Percentiles rank a stretch among this genome's conserved stretches.
Evolutionary conservation across 2,329 filamentous ascomycete genomes (phyloP).

Genomic region (Fusarium sp.): DNA sequence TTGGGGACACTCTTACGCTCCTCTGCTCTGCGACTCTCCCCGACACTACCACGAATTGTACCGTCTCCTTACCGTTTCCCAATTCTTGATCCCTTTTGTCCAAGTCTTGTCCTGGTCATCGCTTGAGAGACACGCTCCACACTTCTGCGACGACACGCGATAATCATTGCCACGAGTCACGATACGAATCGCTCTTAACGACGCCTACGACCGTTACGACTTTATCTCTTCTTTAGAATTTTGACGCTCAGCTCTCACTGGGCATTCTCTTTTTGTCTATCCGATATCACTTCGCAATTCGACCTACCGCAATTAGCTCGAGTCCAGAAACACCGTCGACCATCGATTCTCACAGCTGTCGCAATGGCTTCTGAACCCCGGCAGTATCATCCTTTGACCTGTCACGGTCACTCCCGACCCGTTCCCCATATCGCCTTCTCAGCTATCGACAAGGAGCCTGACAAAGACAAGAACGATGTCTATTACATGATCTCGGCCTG

Average conservation of each 20-base stretch:
- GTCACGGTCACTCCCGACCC: slow-evolving; percentile 92
- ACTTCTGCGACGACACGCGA: slow-evolving; percentile 40
- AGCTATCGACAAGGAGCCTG: slow-evolving; percentile 80
- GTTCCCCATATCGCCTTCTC: slow-evolving; percentile 94
- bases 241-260: slow-evolving; percentile 11
- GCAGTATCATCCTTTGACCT: slow-evolving; percentile 87
- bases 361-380: slow-evolving; percentile 55
- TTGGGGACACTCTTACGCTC: slow-evolving; percentile 32
- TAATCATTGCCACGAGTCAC: slow-evolving; percentile 36
- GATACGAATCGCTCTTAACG: slow-evolving; percentile 40
- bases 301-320: slow-evolving; percentile 5
- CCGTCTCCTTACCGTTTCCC: slow-evolving; percentile 5
- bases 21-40: slow-evolving; percentile 34
- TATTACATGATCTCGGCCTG: slow-evolving; percentile 95
- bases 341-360: slow-evolving; percentile 12
- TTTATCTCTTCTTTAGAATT: slow-evolving; percentile 26
- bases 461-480: slow-evolving; percentile 82
- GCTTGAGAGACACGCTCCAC: slow-evolving; percentile 33
- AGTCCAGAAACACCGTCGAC: slow-evolving; percentile 1
- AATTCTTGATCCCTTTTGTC: slow-evolving; percentile 19
- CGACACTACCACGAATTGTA: slow-evolving; percentile 17
- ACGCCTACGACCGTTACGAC: slow-evolving; percentile 47
- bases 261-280: slow-evolving; percentile 1
- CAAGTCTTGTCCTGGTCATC: slow-evolving; percentile 11
- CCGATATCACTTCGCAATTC: slow-evolving; percentile 13